A percentile compares a stretch with the other conserved stretches of the same genome.
These are phyloP conservation scores for Eudorina sp. DNA, from an alignment of 139 green algal species.

Conservation along the genomic window DNA sequence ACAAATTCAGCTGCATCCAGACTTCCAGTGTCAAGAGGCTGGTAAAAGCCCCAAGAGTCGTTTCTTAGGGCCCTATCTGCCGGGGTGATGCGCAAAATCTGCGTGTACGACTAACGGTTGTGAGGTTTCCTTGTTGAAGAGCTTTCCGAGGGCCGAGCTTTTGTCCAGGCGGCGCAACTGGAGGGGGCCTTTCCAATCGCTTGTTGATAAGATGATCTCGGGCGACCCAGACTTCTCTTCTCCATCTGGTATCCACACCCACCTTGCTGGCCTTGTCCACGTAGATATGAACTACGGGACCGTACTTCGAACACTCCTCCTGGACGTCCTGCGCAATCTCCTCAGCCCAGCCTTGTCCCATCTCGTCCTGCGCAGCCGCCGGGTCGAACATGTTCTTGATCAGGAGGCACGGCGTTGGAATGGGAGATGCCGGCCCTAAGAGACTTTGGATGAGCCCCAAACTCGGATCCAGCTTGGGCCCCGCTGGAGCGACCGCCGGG, in stretches of 20 bases:
- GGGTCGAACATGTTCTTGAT: constrained; percentile 98
- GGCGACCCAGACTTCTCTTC: no score
- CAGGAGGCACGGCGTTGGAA: constrained; percentile 92
- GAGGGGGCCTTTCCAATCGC: no score
- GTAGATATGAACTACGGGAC: constrained; percentile 83
- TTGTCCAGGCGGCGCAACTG: no score
- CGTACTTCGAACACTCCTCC: constrained; percentile 94
- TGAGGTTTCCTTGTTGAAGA: no score
- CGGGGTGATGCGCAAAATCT: no score
- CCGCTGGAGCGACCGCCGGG: constrained; percentile 10
- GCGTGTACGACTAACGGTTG: no score
- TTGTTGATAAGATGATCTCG: no score
- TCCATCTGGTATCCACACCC: no score
- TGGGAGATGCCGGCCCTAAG: constrained; percentile 90
- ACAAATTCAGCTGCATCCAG: neutral
- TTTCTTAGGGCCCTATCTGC: no score
- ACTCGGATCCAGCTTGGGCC: constrained; percentile 10
- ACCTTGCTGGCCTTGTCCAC: constrained; percentile 89
- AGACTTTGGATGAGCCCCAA: constrained; percentile 79
- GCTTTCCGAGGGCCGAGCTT: no score
- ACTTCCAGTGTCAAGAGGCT: no score
- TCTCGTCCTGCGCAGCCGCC: constrained; percentile 76
- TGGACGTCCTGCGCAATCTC: constrained; percentile 92
- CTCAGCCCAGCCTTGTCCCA: constrained; percentile 84
- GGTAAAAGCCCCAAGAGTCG: no score